Percentiles rank a stretch among this genome's conserved stretches.
Conservation (phyloP, 192 early-diverging fungal species). For the Entophlyctis luteolus region DNA sequence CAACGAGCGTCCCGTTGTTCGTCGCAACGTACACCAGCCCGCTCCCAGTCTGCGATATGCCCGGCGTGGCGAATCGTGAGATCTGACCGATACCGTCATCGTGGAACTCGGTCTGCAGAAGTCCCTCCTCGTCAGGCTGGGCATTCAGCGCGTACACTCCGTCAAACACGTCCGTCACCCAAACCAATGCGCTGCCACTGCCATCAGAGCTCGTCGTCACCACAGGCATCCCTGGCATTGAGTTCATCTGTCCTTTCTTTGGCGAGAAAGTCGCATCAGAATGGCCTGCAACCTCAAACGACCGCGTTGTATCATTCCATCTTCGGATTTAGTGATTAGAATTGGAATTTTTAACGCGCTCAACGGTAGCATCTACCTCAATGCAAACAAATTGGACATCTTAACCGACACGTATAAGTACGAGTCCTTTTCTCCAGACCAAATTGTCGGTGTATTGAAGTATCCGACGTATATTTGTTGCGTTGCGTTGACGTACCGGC, state of each 20-base stretch:
- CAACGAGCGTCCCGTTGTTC: conserved; percentile 1
- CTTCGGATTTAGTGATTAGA: no score
- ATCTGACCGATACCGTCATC: not conserved
- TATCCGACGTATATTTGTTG: not conserved
- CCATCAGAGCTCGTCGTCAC: not conserved
- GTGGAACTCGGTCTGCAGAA: conserved; percentile 1
- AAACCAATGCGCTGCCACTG: not conserved
- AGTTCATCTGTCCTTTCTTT: not conserved
- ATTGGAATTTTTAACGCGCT: no score
- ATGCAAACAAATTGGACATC: not conserved
- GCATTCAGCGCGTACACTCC: conserved; percentile 11
- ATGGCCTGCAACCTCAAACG: not conserved
- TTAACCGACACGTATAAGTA: conserved; percentile 7
- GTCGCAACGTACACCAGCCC: conserved; percentile 6
- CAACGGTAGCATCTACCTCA: not conserved
- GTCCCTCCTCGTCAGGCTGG: not conserved
- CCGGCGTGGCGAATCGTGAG: not conserved
- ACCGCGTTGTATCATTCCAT: not conserved
- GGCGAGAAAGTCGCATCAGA: not conserved
- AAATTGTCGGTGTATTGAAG: not conserved
- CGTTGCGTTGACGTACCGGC: not conserved
- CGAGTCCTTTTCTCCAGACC: not conserved
- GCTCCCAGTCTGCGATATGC: not conserved
- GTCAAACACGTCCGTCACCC: conserved; percentile 2
- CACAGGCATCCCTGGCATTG: not conserved